Evolutionary conservation across 257 asterid species (phyloP), one percentile per base, ranked within the genome.

Genomic region (Hygrophila difformis): DNA sequence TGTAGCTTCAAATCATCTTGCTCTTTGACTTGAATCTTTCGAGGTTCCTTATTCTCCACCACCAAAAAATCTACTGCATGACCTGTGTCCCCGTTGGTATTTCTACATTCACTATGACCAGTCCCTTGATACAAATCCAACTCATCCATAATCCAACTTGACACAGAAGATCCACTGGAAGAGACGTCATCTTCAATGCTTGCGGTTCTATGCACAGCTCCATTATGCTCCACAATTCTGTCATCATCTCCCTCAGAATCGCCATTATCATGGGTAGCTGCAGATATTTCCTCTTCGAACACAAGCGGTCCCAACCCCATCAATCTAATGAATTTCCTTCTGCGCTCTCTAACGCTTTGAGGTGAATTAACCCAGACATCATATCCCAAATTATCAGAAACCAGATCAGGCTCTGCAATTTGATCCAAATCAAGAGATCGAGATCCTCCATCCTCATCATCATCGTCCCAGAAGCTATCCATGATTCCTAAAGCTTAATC

Each of bases 361-460:
- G 94, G 93, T 52, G 75, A 59, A 33, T 70, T 67, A 34, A 66
- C 34, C 97, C 97, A 88, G 49, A 74, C 52, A 59, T 72, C 81
- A 47, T 78, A 84, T 5, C 61, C 75, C 61, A 53, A 22, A 53
- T 68, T 56, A 44, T 46, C 9, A 12, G 62, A 50, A 39, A n/a
- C 65, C 15, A 18, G 64, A 53, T 65, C 79, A 18, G 76, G 61
- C 15, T 57, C 67, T 6, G 64, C 55, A 57, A 80, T 59, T 38
- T 57, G 68, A 63, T 88, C 97, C 46, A 49, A 37, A 47, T 88
- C 95, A 18, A 74, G 81, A 63, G 74, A 88, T 15, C 54, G 76
- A 18, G 55, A 72, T 61, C 79, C 82, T 15, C 56, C 83, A 4
- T 53, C 67, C 16, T 62, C 77, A 3, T 62, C 66, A 40, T 61